Conservation (phyloP, 257 asterid species). For the Nicotiana knightiana region DNA sequence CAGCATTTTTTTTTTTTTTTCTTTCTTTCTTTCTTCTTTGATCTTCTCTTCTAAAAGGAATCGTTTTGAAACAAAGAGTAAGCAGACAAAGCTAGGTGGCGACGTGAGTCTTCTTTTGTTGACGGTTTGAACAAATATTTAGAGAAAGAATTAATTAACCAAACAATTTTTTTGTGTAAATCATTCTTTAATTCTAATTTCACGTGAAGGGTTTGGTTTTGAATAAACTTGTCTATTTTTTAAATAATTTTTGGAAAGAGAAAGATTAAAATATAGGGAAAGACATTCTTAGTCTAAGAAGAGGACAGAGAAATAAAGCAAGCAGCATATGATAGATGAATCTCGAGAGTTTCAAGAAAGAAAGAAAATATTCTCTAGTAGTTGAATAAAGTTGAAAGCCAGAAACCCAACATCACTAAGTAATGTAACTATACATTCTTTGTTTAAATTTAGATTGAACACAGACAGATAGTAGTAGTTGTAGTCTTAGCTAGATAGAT, state of each 20-base stretch:
- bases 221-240: conserved; percentile 5
- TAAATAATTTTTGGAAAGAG: neutral
- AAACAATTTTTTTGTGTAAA: neutral
- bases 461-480: conserved; percentile 9
- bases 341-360: conserved; percentile 58
- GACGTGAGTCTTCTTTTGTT: conserved; percentile 36
- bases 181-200: conserved; percentile 27
- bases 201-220: conserved; percentile 41
- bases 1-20: conserved; percentile 24
- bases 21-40: neutral
- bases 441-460: neutral
- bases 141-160: neutral
- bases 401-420: conserved; percentile 14
- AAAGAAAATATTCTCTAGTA: conserved; percentile 13
- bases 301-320: conserved; percentile 46
- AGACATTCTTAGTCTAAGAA: conserved; percentile 33
- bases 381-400: conserved; percentile 12
- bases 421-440: neutral
- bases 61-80: conserved; percentile 43
- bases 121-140: conserved; percentile 24
- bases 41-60: conserved; percentile 24
- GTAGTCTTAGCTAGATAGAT: conserved; percentile 3
- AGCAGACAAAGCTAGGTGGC: conserved; percentile 60
- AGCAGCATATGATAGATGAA: conserved; percentile 41
- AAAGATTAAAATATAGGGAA: neutral